Evolutionary conservation across 352 stramenopile genomes (phyloP), one percentile per base, ranked within the genome.

Genomic region (Pythium monospermum): DNA sequence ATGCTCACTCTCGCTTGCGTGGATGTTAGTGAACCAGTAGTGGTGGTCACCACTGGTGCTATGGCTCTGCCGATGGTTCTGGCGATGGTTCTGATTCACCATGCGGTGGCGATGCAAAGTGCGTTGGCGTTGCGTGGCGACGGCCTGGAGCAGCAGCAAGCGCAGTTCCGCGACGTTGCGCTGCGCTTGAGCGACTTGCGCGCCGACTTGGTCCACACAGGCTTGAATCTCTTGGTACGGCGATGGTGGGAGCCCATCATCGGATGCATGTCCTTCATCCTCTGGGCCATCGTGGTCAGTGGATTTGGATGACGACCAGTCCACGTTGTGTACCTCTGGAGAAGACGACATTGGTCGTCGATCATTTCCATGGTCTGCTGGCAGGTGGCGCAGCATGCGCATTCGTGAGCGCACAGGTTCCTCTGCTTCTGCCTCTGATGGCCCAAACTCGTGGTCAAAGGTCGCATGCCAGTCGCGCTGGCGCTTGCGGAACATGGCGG

Each of bases 401-500:
- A n/a, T n/a, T n/a, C 39, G 39, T 15, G 39, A 22, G 10, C n/a
- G 6, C 1, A 8, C 26, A 8, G 15, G 5, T 4, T 13, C n/a
- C 15, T 37, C 26, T 4, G 23, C 42, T 15, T 32, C 15, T 13
- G 10, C 10, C 22, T 21, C 11, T 44, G 25, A 5, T 47, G 21
- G 40, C 6, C 12, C 27, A 25, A 38, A 21, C 21, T 48, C 30
- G 2, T 26, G 22, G 19, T n/a, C 36, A 27, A 33, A 13, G 12
- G 25, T 32, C 8, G 19, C 35, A 18, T 23, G 15, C 43, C 40
- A 50, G 23, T 61, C 48, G 27, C 56, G 49, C 28, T 31, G 55
- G 28, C 49, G 56, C 39, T 69, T 65, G 46, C 38, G 56, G 46
- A 47, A 52, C 33, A 58, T 39, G 26, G 46, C 38, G 28, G 50